A percentile compares a stretch with the other conserved stretches of the same genome.
Conservation (phyloP, 768 basidiomycete species). For the Amanita polypyramis region DNA sequence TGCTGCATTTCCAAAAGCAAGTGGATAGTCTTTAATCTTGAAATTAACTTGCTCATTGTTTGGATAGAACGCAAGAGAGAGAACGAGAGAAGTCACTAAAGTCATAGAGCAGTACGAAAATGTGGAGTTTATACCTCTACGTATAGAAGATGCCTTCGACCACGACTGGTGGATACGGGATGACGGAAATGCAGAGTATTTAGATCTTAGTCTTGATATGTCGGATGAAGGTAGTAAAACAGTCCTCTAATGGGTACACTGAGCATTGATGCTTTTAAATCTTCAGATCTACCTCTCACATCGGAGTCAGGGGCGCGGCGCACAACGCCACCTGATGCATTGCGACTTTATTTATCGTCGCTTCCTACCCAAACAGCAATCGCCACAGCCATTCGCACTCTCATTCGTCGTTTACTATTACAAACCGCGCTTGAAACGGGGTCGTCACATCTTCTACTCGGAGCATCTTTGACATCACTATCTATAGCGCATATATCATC, state of each 20-base stretch:
- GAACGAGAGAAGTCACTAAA: conserved; percentile 38
- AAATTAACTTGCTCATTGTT: conserved; percentile 8
- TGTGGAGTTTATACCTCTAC: conserved; percentile 51
- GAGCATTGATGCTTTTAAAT: conserved; percentile 2
- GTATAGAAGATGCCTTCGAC: conserved; percentile 70
- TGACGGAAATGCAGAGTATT: conserved; percentile 19
- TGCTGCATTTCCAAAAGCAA: conserved; percentile 48
- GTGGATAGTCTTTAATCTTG: conserved; percentile 16
- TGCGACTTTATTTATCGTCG: conserved; percentile 45
- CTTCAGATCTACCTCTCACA: conserved; percentile 22
- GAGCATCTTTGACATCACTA: conserved; percentile 69
- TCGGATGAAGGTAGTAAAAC: conserved; percentile 39
- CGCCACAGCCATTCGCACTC: conserved; percentile 41
- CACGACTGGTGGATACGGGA: conserved; percentile 50
- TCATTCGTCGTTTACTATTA: conserved; percentile 61
- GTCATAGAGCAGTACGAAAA: conserved; percentile 31
- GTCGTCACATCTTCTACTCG: conserved; percentile 72
- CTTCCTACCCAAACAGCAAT: conserved; percentile 71
- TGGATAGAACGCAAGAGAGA: conserved; percentile 38
- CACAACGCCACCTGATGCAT: conserved; percentile 15
- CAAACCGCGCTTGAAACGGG: conserved; percentile 46
- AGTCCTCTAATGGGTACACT: background rate
- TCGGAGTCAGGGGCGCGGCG: conserved; percentile 16
- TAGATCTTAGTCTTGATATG: conserved; percentile 34
- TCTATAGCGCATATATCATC: conserved; percentile 66